phyloP scores from a whole-genome alignment of 2,329 filamentous ascomycete species.

The Colletotrichum phormii region DNA sequence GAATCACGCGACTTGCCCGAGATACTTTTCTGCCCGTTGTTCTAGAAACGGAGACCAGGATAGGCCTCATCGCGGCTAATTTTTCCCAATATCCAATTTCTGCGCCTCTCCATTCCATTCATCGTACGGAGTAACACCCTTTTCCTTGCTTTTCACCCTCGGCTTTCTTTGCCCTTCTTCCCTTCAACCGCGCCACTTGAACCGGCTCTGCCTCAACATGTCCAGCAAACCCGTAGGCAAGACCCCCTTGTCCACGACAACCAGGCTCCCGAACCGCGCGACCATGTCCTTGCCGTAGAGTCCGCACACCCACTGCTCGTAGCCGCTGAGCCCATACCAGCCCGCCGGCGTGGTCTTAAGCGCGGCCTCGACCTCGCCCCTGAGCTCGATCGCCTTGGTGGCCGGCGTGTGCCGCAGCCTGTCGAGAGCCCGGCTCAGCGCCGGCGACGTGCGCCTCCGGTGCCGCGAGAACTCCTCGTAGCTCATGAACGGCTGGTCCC shows the following conservation, averaged over 20 bases:
- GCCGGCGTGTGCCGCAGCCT: slow-evolving; percentile 44
- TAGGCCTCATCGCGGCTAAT: slow-evolving; percentile 8
- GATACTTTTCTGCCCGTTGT: not conserved
- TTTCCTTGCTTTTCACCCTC: not conserved
- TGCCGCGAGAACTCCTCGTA: slow-evolving; percentile 52
- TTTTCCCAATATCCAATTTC: not conserved
- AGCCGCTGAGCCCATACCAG: slow-evolving; percentile 38
- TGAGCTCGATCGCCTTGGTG: slow-evolving; percentile 41
- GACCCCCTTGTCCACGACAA: slow-evolving; percentile 52
- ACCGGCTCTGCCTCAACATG: slow-evolving; percentile 50
- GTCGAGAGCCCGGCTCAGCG: slow-evolving; percentile 43
- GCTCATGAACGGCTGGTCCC: slow-evolving; percentile 48
- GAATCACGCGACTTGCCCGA: not conserved
- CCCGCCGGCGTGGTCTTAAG: slow-evolving; percentile 37
- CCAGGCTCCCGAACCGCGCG: slow-evolving; percentile 52
- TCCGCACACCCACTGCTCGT: slow-evolving; percentile 52
- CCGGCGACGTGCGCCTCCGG: slow-evolving; percentile 46
- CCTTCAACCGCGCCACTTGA: slow-evolving; percentile 50
- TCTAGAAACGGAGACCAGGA: not conserved
- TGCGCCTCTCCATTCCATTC: not conserved
- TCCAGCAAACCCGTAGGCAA: slow-evolving; percentile 54
- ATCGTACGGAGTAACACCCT: not conserved
- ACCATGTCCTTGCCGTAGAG: slow-evolving; percentile 53
- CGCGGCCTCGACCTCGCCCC: slow-evolving; percentile 38
- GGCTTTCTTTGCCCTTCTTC: not conserved